These are phyloP conservation scores for Fusarium ramigenum DNA, from an alignment of 2,329 filamentous ascomycete species.

Conservation along the genomic window DNA sequence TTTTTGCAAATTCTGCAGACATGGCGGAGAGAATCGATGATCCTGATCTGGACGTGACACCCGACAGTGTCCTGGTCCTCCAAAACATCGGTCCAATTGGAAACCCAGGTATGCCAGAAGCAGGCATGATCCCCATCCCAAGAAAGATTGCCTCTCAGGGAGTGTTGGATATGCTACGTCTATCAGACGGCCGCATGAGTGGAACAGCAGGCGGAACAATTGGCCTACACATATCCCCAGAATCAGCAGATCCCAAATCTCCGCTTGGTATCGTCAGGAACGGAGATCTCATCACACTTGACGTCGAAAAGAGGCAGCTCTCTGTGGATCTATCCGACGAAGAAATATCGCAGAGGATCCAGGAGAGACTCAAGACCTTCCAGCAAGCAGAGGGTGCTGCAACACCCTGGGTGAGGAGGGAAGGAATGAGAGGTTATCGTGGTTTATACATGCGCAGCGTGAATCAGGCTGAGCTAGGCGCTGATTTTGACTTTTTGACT, in stretches of 20 bases:
- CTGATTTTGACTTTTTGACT: constrained; percentile 70
- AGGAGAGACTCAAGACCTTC: constrained; percentile 63
- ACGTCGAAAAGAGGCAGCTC: constrained; percentile 72
- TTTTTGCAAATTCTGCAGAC: constrained; percentile 81
- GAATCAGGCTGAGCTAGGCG: constrained; percentile 67
- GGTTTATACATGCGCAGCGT: constrained; percentile 68
- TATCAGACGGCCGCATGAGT: constrained; percentile 88
- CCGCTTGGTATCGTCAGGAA: constrained; percentile 80
- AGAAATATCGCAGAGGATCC: constrained; percentile 71
- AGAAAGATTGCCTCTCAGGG: constrained; percentile 81
- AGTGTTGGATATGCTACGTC: constrained; percentile 80
- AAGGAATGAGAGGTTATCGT: constrained; percentile 60
- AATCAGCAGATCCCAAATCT: constrained; percentile 79
- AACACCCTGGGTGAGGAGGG: constrained; percentile 2
- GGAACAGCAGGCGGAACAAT: constrained; percentile 92
- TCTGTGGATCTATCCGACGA: constrained; percentile 70
- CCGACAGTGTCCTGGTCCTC: constrained; percentile 76
- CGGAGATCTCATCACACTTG: constrained; percentile 82
- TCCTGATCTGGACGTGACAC: constrained; percentile 68
- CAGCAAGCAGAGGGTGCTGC: constrained; percentile 40
- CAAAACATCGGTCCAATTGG: constrained; percentile 91
- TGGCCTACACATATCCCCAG: constrained; percentile 86
- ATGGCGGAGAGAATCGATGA: constrained; percentile 71
- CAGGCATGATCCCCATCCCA: constrained; percentile 70
- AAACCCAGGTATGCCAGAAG: constrained; percentile 93